Evolutionary conservation across 2,329 filamentous ascomycete species (phyloP).

Genomic region (Fusarium incarnatum): DNA sequence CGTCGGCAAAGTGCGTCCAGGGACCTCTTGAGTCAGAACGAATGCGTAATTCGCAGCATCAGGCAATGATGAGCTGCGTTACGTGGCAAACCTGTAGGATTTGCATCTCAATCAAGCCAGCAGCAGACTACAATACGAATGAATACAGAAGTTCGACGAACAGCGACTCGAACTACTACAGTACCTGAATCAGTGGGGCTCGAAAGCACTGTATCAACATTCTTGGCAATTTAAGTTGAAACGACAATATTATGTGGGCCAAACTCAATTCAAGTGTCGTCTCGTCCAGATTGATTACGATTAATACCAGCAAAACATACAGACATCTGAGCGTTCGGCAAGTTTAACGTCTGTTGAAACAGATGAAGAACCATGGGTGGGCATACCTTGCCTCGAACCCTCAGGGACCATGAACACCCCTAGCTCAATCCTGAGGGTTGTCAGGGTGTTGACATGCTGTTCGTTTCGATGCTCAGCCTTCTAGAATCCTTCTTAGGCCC

Average conservation of each 20-base stretch:
- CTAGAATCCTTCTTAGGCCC: constrained; percentile 45
- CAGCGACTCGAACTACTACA: no score
- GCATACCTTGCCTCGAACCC: constrained; percentile 10
- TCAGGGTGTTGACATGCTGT: constrained; percentile 5
- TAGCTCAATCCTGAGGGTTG: constrained; percentile 23
- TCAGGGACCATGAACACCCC: constrained; percentile 26
- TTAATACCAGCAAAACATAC: background rate
- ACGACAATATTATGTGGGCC: constrained; percentile 17
- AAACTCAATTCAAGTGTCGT: background rate
- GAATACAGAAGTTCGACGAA: no score
- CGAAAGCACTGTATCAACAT: constrained; percentile 3
- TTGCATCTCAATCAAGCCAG: background rate
- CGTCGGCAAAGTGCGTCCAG: background rate
- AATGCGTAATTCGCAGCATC: constrained; percentile 9
- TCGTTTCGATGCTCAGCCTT: constrained; percentile 39
- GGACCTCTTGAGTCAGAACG: background rate
- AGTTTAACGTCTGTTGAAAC: background rate
- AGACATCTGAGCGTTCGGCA: background rate
- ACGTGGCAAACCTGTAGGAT: constrained; percentile 5
- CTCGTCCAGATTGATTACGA: constrained; percentile 9
- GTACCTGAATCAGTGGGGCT: constrained; percentile 27
- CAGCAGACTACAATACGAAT: constrained; percentile 1
- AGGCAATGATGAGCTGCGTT: constrained; percentile 19
- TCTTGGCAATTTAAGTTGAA: constrained; percentile 31
- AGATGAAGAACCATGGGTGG: background rate